Evolutionary conservation across 768 basidiomycete species (phyloP).

Genomic region (Suillus alpinus): DNA sequence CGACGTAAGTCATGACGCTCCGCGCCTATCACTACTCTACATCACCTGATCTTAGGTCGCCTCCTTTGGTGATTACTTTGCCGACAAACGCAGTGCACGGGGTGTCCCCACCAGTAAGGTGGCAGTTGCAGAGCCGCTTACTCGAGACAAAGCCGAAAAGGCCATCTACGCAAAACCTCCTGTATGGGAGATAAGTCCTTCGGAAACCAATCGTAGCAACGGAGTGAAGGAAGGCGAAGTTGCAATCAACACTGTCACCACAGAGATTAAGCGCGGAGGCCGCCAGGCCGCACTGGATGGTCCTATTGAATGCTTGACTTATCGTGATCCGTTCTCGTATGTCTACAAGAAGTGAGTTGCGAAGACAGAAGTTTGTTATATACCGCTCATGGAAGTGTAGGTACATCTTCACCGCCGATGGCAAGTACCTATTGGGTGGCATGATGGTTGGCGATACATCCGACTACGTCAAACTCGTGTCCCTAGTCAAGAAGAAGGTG

Average conservation of each 20-base stretch:
- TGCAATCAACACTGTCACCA: conserved; percentile 1
- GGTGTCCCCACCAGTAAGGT: conserved; percentile 5
- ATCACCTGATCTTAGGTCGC: conserved; percentile 40
- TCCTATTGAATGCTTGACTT: conserved; percentile 58
- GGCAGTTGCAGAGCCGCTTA: not conserved
- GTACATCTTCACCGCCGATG: conserved; percentile 70
- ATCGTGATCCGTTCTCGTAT: conserved; percentile 68
- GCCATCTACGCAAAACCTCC: not conserved
- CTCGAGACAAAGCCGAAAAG: conserved; percentile 2
- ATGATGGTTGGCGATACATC: conserved; percentile 78
- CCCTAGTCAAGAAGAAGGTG: conserved; percentile 68
- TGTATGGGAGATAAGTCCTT: conserved; percentile 15
- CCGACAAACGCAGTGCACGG: conserved; percentile 41
- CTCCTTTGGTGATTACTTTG: conserved; percentile 72
- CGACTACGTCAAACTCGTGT: conserved; percentile 68
- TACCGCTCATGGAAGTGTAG: conserved; percentile 16
- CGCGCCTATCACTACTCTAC: not conserved
- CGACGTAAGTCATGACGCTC: conserved; percentile 36
- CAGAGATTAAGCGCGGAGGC: not conserved
- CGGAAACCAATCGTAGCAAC: not conserved
- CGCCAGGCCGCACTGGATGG: conserved; percentile 28
- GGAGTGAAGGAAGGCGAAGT: not conserved
- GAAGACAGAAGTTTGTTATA: not conserved
- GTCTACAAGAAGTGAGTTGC: conserved; percentile 61
- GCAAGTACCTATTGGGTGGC: conserved; percentile 69